Percentiles rank a stretch among this genome's conserved stretches.
Conservation (phyloP, 2,329 filamentous ascomycete genomes). For the Bipolaris zeicola region DNA sequence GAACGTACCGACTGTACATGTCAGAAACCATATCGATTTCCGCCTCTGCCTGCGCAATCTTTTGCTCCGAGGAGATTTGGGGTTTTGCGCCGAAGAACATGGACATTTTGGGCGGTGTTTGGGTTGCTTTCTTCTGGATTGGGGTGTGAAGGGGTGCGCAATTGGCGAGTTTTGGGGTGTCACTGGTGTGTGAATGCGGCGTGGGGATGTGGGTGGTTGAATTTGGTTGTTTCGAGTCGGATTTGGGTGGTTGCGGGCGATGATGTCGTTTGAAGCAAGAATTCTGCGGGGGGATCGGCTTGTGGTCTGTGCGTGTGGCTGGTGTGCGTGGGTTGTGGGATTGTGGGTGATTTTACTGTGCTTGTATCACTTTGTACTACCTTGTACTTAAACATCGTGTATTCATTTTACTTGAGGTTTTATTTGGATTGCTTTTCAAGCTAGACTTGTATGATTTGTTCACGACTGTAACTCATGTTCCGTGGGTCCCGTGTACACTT, state of each 20-base stretch:
- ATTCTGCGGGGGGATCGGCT: not conserved
- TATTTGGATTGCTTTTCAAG: no score
- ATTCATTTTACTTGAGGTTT: not conserved
- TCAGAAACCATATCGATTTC: conserved; percentile 98
- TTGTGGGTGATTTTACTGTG: not conserved
- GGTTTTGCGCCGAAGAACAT: conserved; percentile 65
- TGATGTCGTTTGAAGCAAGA: conserved; percentile 4
- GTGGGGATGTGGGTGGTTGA: not conserved
- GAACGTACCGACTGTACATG: conserved; percentile 89
- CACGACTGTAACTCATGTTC: no score
- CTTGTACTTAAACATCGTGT: no score
- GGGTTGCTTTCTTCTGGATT: no score
- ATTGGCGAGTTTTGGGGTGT: not conserved
- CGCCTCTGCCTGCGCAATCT: conserved; percentile 93
- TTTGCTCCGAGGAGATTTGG: conserved; percentile 92
- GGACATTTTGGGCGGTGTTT: conserved; percentile 34
- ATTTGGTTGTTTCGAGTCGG: not conserved
- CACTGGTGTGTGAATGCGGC: not conserved
- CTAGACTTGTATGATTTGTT: no score
- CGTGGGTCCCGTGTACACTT: no score
- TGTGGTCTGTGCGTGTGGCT: not conserved
- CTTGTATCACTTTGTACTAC: not conserved
- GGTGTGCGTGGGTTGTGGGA: not conserved
- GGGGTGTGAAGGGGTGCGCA: not conserved
- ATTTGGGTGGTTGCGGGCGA: not conserved